phyloP scores from a whole-genome alignment of 2,329 filamentous ascomycete genomes.

The Paraconiothyrium sp. region DNA sequence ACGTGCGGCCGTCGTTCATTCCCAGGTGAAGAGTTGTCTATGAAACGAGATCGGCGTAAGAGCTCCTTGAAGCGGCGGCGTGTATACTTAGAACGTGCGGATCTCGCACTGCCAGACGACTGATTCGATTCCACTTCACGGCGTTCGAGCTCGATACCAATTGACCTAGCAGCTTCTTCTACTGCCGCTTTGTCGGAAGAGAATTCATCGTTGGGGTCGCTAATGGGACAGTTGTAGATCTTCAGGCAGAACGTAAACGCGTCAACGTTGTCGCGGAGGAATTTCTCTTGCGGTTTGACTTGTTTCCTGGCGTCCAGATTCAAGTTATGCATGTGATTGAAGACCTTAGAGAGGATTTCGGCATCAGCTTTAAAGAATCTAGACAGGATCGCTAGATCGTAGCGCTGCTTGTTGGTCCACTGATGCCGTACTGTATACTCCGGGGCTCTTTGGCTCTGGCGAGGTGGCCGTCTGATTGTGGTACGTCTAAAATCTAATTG shows the following conservation, averaged over 20 bases:
- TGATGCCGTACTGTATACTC: not conserved
- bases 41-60: not conserved
- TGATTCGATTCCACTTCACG: not conserved
- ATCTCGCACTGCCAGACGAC: not conserved
- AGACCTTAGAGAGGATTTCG: not conserved
- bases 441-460: not conserved
- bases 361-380: not conserved
- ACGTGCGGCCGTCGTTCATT: not conserved
- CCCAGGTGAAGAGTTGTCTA: too few species aligned
- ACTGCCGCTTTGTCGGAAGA: not conserved
- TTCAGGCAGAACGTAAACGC: not conserved
- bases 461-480: not conserved
- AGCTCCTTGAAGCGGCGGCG: not conserved
- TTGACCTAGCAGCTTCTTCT: not conserved
- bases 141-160: not conserved
- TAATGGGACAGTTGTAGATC: not conserved
- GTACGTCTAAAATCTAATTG: not conserved
- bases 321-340: not conserved
- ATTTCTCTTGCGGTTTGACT: not conserved
- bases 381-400: not conserved
- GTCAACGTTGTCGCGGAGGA: not conserved
- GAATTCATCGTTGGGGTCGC: not conserved
- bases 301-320: not conserved
- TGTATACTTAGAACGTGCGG: not conserved
- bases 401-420: not conserved